Conservation (phyloP, 1,284 basidiomycete species). For the Ustanciosporium gigantosporum region DNA sequence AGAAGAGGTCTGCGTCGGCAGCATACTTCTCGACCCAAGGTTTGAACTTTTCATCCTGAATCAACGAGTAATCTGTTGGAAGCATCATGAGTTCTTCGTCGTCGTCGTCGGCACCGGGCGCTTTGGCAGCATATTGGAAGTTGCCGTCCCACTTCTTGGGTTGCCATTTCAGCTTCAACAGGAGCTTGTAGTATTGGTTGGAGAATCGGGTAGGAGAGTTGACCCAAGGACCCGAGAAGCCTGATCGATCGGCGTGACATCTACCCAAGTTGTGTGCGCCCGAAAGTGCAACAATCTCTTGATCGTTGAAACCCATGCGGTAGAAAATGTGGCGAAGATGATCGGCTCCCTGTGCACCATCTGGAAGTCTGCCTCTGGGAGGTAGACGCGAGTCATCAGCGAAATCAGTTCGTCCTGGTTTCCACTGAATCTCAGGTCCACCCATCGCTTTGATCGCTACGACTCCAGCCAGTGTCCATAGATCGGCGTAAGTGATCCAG, state of each 20-base stretch:
- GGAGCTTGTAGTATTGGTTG: constrained; percentile 61
- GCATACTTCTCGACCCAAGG: constrained; percentile 63
- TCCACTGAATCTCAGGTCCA: constrained; percentile 63
- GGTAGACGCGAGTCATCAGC: constrained; percentile 59
- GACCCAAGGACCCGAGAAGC: constrained; percentile 60
- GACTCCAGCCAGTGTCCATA: constrained; percentile 63
- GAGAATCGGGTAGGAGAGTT: constrained; percentile 56
- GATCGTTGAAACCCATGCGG: constrained; percentile 66
- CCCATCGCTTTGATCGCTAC: constrained; percentile 65
- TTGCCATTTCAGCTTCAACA: constrained; percentile 64
- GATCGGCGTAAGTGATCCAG: constrained; percentile 66
- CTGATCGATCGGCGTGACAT: constrained; percentile 55
- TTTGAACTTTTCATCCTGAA: constrained; percentile 55
- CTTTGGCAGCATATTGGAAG: constrained; percentile 57
- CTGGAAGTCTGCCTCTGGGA: constrained; percentile 64
- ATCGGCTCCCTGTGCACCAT: constrained; percentile 64
- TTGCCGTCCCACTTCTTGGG: constrained; percentile 65
- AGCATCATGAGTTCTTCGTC: constrained; percentile 67
- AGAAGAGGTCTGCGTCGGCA: constrained; percentile 66
- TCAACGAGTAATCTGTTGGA: constrained; percentile 61
- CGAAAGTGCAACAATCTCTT: constrained; percentile 67
- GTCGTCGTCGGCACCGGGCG: constrained; percentile 58
- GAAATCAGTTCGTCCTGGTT: constrained; percentile 65
- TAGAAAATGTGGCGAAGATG: constrained; percentile 65
- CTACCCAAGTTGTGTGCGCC: constrained; percentile 66